Conservation (phyloP, 495 filamentous ascomycete species). For the Xeromyces bisporus region DNA sequence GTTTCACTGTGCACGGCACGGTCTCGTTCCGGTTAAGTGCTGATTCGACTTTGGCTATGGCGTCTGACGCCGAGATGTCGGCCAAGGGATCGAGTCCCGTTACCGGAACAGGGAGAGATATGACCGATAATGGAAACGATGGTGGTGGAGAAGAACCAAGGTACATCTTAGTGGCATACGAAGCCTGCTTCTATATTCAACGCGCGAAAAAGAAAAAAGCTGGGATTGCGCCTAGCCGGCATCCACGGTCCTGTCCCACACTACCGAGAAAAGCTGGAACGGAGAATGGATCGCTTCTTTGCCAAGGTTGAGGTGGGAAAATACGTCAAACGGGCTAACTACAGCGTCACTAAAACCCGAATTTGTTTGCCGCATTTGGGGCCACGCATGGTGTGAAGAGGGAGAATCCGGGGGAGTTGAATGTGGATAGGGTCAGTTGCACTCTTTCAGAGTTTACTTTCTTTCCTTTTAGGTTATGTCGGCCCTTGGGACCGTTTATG, state of each 20-base stretch:
- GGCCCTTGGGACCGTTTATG: too few relatives aligned
- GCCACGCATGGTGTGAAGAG: conserved; percentile 22
- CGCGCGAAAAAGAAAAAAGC: conserved; percentile 42
- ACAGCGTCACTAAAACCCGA: conserved; percentile 41
- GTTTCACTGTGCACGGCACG: too few relatives aligned
- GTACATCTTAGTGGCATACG: conserved; percentile 51
- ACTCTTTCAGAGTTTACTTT: too few relatives aligned
- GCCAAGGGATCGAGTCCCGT: too few relatives aligned
- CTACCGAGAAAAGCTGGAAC: conserved; percentile 51
- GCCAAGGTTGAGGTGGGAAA: conserved; percentile 21
- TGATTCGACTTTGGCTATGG: too few relatives aligned
- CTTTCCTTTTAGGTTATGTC: too few relatives aligned
- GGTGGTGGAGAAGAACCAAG: conserved; percentile 4
- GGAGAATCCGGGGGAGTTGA: conserved; percentile 23
- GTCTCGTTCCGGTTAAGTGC: too few relatives aligned
- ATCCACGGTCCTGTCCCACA: conserved; percentile 58
- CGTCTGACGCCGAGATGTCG: too few relatives aligned
- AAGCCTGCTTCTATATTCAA: conserved; percentile 58
- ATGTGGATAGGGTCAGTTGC: conserved; percentile 30
- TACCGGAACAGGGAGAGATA: too few relatives aligned
- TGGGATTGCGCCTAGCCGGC: conserved; percentile 41
- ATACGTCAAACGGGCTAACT: conserved; percentile 33
- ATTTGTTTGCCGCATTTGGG: conserved; percentile 37
- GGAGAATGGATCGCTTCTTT: conserved; percentile 69
- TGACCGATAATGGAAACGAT: too few relatives aligned